phyloP scores from a whole-genome alignment of 2,329 filamentous ascomycete genomes.

The Xylaria digitata region DNA sequence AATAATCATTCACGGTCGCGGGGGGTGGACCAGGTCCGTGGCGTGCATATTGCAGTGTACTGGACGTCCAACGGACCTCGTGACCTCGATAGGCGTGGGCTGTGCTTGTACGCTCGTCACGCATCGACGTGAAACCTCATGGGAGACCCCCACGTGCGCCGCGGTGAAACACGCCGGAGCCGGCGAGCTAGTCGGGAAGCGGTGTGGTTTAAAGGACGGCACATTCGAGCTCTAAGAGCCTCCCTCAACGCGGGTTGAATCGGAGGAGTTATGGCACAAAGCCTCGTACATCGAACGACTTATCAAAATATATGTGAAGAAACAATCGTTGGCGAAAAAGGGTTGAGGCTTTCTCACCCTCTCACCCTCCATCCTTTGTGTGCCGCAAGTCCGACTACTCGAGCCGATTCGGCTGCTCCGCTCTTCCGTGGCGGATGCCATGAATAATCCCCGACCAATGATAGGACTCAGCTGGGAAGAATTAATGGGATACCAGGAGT shows the following conservation, averaged over 20 bases:
- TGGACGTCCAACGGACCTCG: constrained; percentile 46
- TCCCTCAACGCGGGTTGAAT: constrained; percentile 7
- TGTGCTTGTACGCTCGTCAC: constrained; percentile 14
- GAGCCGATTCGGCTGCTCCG: constrained; percentile 22
- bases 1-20: constrained; percentile 19
- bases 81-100: constrained; percentile 39
- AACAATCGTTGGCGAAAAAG: not conserved
- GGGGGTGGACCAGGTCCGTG: constrained; percentile 20
- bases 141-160: constrained; percentile 46
- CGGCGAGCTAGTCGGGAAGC: constrained; percentile 42
- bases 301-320: not conserved
- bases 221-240: not conserved
- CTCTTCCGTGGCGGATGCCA: constrained; percentile 23
- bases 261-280: not conserved
- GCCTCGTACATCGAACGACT: not conserved
- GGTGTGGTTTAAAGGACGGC: constrained; percentile 37
- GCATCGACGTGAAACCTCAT: constrained; percentile 31
- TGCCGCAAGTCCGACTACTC: constrained; percentile 23
- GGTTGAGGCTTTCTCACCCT: not conserved
- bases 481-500: constrained; percentile 17
- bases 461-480: constrained; percentile 3
- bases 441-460: constrained; percentile 23
- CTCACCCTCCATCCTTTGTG: not conserved
- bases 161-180: constrained; percentile 45
- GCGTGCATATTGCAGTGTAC: constrained; percentile 40